A percentile compares a stretch with the other conserved stretches of the same genome.
phyloP scores from a whole-genome alignment of 2,329 filamentous ascomycete species.

The Alternaria sp. region DNA sequence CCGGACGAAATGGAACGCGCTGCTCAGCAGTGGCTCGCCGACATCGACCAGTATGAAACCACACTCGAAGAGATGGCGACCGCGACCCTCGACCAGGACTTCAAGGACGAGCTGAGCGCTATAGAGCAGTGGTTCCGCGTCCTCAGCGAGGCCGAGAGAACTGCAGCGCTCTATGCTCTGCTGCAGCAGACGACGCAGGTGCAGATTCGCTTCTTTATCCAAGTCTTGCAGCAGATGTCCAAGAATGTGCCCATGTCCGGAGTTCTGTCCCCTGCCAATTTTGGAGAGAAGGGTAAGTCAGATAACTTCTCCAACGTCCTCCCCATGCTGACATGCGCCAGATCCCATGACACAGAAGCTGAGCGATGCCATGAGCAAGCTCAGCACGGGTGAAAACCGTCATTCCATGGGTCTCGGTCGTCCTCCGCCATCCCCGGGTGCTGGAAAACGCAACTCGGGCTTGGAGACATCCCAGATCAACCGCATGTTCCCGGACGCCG shows the following conservation, averaged over 20 bases:
- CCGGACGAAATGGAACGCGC: slow-evolving; percentile 91
- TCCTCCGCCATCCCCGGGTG: slow-evolving; percentile 74
- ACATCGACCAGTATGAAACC: slow-evolving; percentile 99
- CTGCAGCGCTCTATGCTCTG: slow-evolving; percentile 91
- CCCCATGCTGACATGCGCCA: slow-evolving; percentile 52
- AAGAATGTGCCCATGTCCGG: slow-evolving; percentile 98
- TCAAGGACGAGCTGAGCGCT: slow-evolving; percentile 98
- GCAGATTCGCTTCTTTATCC: slow-evolving; percentile 98
- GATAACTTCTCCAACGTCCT: background rate
- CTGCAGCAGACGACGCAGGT: slow-evolving; percentile 98
- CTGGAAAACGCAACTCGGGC: slow-evolving; percentile 87
- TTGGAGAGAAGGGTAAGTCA: slow-evolving; percentile 83
- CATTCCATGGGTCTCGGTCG: slow-evolving; percentile 79
- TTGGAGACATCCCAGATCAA: slow-evolving; percentile 93
- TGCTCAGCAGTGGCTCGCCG: slow-evolving; percentile 97
- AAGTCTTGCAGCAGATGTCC: slow-evolving; percentile 98
- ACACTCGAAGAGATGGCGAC: slow-evolving; percentile 99
- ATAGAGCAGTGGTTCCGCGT: slow-evolving; percentile 99
- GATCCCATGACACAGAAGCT: slow-evolving; percentile 97
- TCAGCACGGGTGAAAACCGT: slow-evolving; percentile 85
- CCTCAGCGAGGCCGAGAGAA: slow-evolving; percentile 93
- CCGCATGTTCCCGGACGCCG: slow-evolving; percentile 98
- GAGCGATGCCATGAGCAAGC: slow-evolving; percentile 95
- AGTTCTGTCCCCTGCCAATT: slow-evolving; percentile 91
- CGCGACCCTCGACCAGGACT: slow-evolving; percentile 97